Base-by-base conservation (phyloP, 1,139 yeast species). In the Saccharomyces hybrid region DNA sequence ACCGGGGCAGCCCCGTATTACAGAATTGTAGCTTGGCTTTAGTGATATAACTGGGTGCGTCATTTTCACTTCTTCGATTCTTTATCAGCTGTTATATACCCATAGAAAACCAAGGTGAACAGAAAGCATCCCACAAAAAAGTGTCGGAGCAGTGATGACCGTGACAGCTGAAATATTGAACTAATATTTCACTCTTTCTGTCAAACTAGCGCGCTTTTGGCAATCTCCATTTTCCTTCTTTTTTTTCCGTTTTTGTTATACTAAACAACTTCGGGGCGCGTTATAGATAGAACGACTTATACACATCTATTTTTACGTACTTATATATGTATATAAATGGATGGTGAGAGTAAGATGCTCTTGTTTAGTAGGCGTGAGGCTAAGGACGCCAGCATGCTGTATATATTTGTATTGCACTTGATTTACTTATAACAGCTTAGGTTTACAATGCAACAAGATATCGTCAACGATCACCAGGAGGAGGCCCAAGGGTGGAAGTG, bases 1-100 rank as follows among this genome's bases (percentile, higher is more conserved):
- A 0, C 88, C 88, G 1, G 87, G 85, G 64, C 85, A 80, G 3
- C 88, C 88, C 51, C 75, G 71, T 0, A 82, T 81, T 1, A 80
- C 69, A 26, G 80, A 73, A 25, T 73, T 67, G 46, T 76, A 77
- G 41, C 79, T 73, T 2, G 83, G 79, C 55, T 77, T 77, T 51
- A 82, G 51, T 0, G 72, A 66, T 48, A 69, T 64, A 4, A 68
- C 63, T 3, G 73, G 73, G 47, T 59, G 57, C 13, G 69, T 60
- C 64, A 62, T 57, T 55, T 38, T 16, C 64, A 61, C 57, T 55
- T 38, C 11, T 3, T 20, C 5, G 8, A 38, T 20, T 38, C 20
- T 20, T 20, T 38, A 9, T 25, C 16, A 32, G 16, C 8, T 32
- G 6, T 3, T 32, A 20, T 38, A 20, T 20, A 11, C 20, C 44